Evolutionary conservation across 495 filamentous ascomycete genomes (phyloP).

Genomic region (Tuber umbilicatum): DNA sequence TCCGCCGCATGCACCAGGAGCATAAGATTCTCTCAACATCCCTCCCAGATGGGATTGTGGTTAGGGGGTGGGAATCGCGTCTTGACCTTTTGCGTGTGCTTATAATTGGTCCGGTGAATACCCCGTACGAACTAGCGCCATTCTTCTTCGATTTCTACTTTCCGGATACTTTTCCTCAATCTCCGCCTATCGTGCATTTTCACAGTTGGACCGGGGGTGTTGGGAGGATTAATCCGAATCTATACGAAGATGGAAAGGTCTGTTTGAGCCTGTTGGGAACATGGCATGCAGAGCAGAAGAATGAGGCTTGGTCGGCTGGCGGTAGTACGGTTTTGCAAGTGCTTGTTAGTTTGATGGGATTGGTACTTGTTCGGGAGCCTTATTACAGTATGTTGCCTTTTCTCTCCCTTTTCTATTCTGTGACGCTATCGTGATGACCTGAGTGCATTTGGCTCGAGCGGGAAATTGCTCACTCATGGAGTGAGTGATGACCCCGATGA

Average conservation of each 20-base stretch:
- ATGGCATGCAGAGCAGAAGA: constrained; percentile 51
- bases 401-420: neutral
- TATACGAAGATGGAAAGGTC: constrained; percentile 57
- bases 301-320: constrained; percentile 52
- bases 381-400: constrained; percentile 52
- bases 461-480: constrained; percentile 29
- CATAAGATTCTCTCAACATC: constrained; percentile 53
- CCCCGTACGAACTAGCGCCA: constrained; percentile 57
- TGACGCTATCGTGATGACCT: constrained; percentile 41
- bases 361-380: constrained; percentile 56
- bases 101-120: constrained; percentile 55
- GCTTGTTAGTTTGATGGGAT: constrained; percentile 54
- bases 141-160: constrained; percentile 57
- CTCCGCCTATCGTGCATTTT: constrained; percentile 51
- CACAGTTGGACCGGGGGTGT: constrained; percentile 53
- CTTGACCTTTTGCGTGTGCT: constrained; percentile 55
- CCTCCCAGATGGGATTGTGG: constrained; percentile 53
- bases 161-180: constrained; percentile 46
- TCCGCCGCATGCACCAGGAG: constrained; percentile 52
- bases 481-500: constrained; percentile 44
- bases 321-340: constrained; percentile 54
- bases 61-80: constrained; percentile 55
- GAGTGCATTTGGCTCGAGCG: constrained; percentile 56
- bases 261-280: constrained; percentile 58
- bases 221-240: constrained; percentile 56